Evolutionary conservation across 805 yeast genomes (phyloP), one percentile per base, ranked within the genome.

Genomic region (Starmerella etchellsii): DNA sequence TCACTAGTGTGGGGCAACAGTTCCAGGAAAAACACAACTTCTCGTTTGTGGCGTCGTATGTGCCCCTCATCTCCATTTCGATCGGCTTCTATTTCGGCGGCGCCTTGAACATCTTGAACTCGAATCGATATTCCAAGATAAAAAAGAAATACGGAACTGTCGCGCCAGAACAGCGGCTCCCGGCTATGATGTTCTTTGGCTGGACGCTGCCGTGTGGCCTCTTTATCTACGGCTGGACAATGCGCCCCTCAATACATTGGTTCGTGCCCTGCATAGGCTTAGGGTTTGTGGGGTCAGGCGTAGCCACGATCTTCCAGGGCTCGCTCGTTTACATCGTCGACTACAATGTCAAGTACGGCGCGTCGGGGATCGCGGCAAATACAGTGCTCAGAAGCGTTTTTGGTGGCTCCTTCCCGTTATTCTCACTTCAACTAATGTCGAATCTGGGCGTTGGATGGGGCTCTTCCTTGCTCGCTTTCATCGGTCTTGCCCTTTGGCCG

Each of bases 171-270:
- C 71, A 72, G 50, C 64, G 81, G 37, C 63, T 76, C 44, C 68
- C 67, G 8, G 63, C 73, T 2, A 67, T 75, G 73, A 72, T 67
- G 72, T 29, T 47, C 51, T 48, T 65, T 61, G 48, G 66, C 56
- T 61, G 64, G 62, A 47, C 67, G 28, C 62, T 74, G 57, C 70
- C 76, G 1, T 64, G 61, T 19, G 79, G 79, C 11, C 60, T 75
- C 34, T 73, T 78, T 51, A 58, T 77, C 55, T 66, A 74, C 52
- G 80, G 78, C 8, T 78, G 83, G 83, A 64, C 79, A 0, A 69
- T 74, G 41, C 52, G 55, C 24, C 57, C 58, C 35, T 48, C 49
- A 9, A 56, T 68, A 18, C 73, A 63, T 37, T 73, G 76, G 77
- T 55, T 69, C 14, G 71, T 68, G 10, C 81, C 78, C 18, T 63